Evolutionary conservation across 345 rosid genomes (phyloP).

Genomic region (Euphorbia pulcherrima): DNA sequence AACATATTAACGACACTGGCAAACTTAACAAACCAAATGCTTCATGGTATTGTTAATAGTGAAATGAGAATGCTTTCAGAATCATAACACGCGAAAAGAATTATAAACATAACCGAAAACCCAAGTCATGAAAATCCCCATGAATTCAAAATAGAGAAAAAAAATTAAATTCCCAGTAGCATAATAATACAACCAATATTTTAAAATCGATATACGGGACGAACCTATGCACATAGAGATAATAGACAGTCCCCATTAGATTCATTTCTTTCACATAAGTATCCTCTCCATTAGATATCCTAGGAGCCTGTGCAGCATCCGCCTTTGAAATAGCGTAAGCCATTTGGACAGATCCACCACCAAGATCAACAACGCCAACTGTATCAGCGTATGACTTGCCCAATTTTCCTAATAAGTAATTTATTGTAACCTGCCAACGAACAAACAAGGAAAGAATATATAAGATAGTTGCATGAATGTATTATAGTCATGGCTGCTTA

Average conservation of each 20-base stretch:
- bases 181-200: conserved; percentile 9
- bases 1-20: conserved; percentile 16
- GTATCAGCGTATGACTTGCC: conserved; percentile 68
- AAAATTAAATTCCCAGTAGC: background rate
- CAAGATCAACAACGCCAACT: conserved; percentile 98
- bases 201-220: conserved; percentile 12
- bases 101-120: background rate
- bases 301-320: conserved; percentile 77
- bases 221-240: conserved; percentile 95
- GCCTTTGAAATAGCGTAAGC: conserved; percentile 85
- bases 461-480: background rate
- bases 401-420: conserved; percentile 73
- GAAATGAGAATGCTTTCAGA: conserved; percentile 1
- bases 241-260: conserved; percentile 67
- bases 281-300: conserved; percentile 64
- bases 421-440: conserved; percentile 77
- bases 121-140: background rate
- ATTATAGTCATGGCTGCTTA: background rate
- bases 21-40: background rate
- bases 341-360: conserved; percentile 99
- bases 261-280: conserved; percentile 70
- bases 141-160: background rate
- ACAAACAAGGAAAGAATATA: background rate
- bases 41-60: conserved; percentile 2
- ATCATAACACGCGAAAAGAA: background rate